Evolutionary conservation across 208 protist genomes (phyloP), one percentile per base, ranked within the genome.

Genomic region (Naegleria gruberi): DNA sequence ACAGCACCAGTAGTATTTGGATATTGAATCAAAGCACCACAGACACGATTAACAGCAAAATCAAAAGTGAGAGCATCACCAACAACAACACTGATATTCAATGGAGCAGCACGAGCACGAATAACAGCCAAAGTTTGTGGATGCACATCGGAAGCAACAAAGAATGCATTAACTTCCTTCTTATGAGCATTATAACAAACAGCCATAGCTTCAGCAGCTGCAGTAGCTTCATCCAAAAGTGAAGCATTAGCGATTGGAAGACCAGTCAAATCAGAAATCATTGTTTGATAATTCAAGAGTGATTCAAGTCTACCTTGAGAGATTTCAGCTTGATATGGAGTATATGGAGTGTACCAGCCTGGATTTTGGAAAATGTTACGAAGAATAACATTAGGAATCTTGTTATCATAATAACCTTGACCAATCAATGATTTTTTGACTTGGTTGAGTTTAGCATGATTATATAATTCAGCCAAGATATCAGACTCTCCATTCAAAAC

Each of bases 261-360:
- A 86, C 95, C 97, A 43, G 98, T 99, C 40, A 99, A 90, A 91
- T 99, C 98, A 4, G 90, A 90, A 40, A 99, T 92, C 94, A 99
- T 96, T 4, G 97, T 98, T 93, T 99, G 98, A 91, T 97, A 99
- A 93, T 98, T 99, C 44, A 99, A 94, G 8, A 99, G 93, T 34
- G 96, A 97, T 94, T 99, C 98, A 0, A 99, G 93, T 82, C 98
- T 95, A 10, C 98, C 98, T 94, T 99, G 97, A 41, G 95, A 94
- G 47, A 99, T 97, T 90, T 98, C 97, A 8, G 97, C 95, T 92
- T 98, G 95, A 93, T 99, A 99, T 12, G 98, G 98, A 37, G 98
- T 99, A 93, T 99, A 99, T 46, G 97, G 97, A 12, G 98, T 99
- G 94, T 99, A 99, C 98, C 98, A 99, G 45, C 95, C 97, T 82